Conservation (phyloP, 352 stramenopile genomes). For the Albugo candida region DNA sequence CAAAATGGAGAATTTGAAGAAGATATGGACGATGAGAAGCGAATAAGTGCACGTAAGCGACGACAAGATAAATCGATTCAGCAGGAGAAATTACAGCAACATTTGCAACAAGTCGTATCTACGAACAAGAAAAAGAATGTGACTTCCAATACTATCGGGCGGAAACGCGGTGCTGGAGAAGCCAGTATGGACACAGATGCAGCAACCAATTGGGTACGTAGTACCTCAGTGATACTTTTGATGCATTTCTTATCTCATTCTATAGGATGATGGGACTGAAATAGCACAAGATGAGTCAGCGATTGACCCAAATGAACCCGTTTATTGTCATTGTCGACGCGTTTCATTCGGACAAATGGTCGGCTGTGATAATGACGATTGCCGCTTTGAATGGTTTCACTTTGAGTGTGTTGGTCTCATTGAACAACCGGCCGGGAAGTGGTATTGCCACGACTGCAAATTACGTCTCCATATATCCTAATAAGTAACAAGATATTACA, state of each 20-base stretch:
- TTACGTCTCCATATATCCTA: constrained; percentile 14
- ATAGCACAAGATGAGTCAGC: constrained; percentile 43
- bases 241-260: not conserved
- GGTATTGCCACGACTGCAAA: constrained; percentile 75
- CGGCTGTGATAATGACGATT: constrained; percentile 83
- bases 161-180: constrained; percentile 32
- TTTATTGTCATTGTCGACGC: constrained; percentile 73
- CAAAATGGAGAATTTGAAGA: constrained; percentile 66
- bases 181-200: constrained; percentile 15
- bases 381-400: constrained; percentile 87
- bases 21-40: constrained; percentile 37
- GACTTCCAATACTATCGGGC: constrained; percentile 3
- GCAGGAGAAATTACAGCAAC: constrained; percentile 8
- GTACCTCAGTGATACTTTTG: not conserved
- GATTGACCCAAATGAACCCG: constrained; percentile 75
- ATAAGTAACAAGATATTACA: too few species aligned
- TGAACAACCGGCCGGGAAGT: constrained; percentile 59
- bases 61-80: not conserved
- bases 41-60: too few species aligned
- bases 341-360: constrained; percentile 85
- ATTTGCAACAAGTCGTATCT: constrained; percentile 6
- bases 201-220: constrained; percentile 1
- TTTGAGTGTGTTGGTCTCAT: constrained; percentile 78
- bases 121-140: constrained; percentile 4
- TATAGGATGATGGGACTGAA: constrained; percentile 4